A percentile compares a stretch with the other conserved stretches of the same genome.
Evolutionary conservation across 345 rosid genomes (phyloP).

Genomic region (Gossypium herbaceum): DNA sequence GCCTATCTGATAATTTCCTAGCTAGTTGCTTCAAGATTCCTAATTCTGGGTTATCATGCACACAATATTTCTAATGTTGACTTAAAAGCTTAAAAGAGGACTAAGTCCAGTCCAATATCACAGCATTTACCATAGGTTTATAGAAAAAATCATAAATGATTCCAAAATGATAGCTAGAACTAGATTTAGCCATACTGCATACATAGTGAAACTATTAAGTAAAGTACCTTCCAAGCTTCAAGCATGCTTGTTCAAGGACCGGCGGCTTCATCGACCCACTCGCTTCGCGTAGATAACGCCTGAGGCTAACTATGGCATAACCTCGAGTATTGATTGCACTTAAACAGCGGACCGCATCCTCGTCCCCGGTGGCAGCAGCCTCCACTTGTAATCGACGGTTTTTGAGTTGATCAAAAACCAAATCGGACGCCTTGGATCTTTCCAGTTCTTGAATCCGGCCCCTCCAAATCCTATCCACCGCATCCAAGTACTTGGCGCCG

Average conservation of each 20-base stretch:
- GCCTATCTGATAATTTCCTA: not conserved
- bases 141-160: not conserved
- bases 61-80: not conserved
- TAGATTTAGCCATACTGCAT: not conserved
- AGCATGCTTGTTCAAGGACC: not conserved
- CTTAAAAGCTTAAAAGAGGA: not conserved
- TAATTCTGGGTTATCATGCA: not conserved
- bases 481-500: not conserved
- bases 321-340: not conserved
- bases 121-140: not conserved
- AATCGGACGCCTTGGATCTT: not conserved
- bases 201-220: not conserved
- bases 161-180: not conserved
- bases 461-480: not conserved
- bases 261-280: not conserved
- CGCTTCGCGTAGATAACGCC: not conserved
- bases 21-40: not conserved
- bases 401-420: not conserved
- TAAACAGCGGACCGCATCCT: not conserved
- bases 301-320: not conserved
- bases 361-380: not conserved
- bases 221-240: not conserved
- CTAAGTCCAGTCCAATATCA: not conserved
- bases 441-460: not conserved
- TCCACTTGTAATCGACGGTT: not conserved